phyloP scores from a whole-genome alignment of 83 land plant species.

The Picea abies region DNA sequence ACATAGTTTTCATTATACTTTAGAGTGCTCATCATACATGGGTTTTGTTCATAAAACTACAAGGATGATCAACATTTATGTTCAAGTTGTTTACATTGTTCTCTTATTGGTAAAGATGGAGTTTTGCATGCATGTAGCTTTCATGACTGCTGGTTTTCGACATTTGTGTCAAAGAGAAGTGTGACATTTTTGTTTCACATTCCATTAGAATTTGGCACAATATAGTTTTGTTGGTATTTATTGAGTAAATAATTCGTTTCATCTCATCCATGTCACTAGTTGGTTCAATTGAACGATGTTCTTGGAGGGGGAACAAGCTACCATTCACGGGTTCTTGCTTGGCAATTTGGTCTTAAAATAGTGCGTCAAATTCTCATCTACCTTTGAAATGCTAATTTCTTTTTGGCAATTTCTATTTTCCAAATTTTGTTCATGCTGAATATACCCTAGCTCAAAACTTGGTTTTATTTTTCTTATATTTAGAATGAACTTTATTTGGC shows the following conservation, averaged over 20 bases:
- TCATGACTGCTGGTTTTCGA: too few relatives aligned
- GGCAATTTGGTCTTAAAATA: constrained; percentile 65
- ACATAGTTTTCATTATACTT: too few relatives aligned
- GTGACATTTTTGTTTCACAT: background rate
- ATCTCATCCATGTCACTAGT: background rate
- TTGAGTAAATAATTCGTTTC: background rate
- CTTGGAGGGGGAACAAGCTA: too few relatives aligned
- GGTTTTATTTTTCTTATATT: background rate
- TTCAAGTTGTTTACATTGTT: background rate
- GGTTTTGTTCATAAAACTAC: too few relatives aligned
- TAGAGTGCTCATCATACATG: too few relatives aligned
- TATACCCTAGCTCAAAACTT: background rate
- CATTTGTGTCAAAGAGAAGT: too few relatives aligned
- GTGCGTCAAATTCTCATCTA: constrained; percentile 27
- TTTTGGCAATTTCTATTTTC: background rate
- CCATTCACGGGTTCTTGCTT: constrained; percentile 46
- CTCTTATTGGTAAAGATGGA: background rate
- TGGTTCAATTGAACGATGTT: too few relatives aligned
- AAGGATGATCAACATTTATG: background rate
- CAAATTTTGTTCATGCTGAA: background rate
- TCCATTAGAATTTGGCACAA: background rate
- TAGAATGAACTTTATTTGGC: background rate
- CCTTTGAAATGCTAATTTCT: background rate
- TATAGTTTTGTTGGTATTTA: background rate
- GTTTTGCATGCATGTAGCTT: background rate